Percentiles rank a stretch among this genome's conserved stretches.
Conservation (phyloP, 306 rosid species). For the Lathyrus oleraceus region DNA sequence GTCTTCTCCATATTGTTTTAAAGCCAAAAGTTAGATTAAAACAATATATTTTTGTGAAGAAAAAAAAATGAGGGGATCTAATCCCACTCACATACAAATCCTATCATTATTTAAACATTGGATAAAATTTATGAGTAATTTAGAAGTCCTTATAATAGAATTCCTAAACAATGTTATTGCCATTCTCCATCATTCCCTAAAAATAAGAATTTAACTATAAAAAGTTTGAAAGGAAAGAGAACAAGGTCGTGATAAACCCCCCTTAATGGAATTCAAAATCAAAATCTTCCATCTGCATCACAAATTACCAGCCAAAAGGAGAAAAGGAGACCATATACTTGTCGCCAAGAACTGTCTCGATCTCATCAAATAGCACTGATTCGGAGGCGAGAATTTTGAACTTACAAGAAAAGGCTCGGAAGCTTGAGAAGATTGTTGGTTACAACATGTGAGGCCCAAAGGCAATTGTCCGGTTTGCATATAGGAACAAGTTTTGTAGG, state of each 20-base stretch:
- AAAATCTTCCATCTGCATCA: slow-evolving; percentile 25
- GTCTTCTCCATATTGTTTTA: too few species aligned
- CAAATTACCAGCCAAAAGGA: slow-evolving; percentile 45
- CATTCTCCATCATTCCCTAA: slow-evolving; percentile 5
- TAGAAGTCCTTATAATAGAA: not conserved
- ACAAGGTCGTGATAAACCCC: not conserved
- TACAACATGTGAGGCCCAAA: slow-evolving; percentile 46
- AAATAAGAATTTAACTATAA: slow-evolving; percentile 9
- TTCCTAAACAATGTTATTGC: slow-evolving; percentile 4
- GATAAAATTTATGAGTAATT: slow-evolving; percentile 4
- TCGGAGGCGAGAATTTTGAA: slow-evolving; percentile 40
- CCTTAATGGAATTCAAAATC: slow-evolving; percentile 4
- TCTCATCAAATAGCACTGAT: slow-evolving; percentile 43
- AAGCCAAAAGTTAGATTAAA: not conserved
- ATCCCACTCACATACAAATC: not conserved
- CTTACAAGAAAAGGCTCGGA: slow-evolving; percentile 46
- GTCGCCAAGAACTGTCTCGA: slow-evolving; percentile 49
- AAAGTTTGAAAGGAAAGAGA: slow-evolving; percentile 13
- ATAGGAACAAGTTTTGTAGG: slow-evolving; percentile 42
- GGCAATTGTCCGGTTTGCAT: slow-evolving; percentile 47
- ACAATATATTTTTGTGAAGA: not conserved
- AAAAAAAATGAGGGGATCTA: not conserved
- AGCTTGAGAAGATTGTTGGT: slow-evolving; percentile 33
- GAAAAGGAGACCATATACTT: slow-evolving; percentile 49
- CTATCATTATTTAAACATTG: slow-evolving; percentile 22